phyloP scores from a whole-genome alignment of 371 early-diverging fungal genomes.

The Mortierella sp. region DNA sequence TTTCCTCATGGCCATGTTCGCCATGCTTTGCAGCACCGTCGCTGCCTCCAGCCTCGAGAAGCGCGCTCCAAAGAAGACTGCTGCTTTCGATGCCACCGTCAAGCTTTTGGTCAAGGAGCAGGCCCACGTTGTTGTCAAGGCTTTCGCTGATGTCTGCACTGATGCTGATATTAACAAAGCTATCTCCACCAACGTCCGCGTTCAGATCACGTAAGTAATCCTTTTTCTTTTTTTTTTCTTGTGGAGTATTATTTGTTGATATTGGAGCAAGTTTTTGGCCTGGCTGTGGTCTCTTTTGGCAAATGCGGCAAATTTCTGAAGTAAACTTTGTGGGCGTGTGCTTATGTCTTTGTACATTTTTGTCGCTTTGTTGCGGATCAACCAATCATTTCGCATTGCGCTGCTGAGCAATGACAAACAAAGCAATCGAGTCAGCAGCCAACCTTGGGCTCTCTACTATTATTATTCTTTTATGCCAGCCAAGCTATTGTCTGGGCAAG shows the following conservation, averaged over 20 bases:
- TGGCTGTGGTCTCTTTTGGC: no score
- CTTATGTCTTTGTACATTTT: neutral
- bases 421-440: no score
- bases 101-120: conserved; percentile 42
- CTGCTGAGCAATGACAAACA: no score
- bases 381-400: neutral
- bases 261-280: neutral
- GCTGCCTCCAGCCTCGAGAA: conserved; percentile 29
- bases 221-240: neutral
- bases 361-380: neutral
- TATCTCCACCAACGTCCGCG: conserved; percentile 24
- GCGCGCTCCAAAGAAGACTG: conserved; percentile 8
- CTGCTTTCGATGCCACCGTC: conserved; percentile 52
- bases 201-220: conserved; percentile 39
- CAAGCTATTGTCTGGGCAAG: no score
- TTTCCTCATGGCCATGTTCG: conserved; percentile 53
- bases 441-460: no score
- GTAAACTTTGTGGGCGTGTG: neutral
- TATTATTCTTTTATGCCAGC: no score
- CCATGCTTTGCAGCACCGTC: conserved; percentile 46
- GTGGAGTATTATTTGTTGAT: neutral
- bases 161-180: conserved; percentile 41
- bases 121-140: conserved; percentile 42
- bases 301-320: no score
- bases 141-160: conserved; percentile 52